Evolutionary conservation across 768 basidiomycete genomes (phyloP), one percentile per base, ranked within the genome.

Genomic region (Rhodotorula toruloides): DNA sequence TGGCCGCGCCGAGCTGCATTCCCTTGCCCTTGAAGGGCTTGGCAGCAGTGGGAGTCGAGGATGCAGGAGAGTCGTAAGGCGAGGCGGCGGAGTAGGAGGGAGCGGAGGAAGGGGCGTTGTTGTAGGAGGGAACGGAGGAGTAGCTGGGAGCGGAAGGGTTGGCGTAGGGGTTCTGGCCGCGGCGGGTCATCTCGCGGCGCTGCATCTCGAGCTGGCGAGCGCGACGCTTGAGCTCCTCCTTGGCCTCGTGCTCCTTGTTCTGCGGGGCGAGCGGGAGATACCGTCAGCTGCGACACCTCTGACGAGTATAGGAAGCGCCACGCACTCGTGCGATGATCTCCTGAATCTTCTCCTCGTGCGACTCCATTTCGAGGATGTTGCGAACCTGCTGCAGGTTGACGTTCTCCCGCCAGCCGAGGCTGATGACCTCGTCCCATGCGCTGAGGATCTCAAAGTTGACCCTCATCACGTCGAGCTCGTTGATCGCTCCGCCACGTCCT

Each of bases 171-270:
- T 75, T 70, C 54, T 76, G 75, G 22, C 75, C 80, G 29, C 91
- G 87, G 65, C 85, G 82, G 72, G 94, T 91, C 77, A 93, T 91
- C 76, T 99, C 94, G 40, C 93, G 83, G 47, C 94, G 86, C 76
- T 98, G 96, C 86, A 96, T 89, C 78, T 99, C 96, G 67, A 99
- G 85, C 75, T 97, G 92, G 77, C 96, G 96, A 1, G 96, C 93
- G 37, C 94, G 87, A 46, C 96, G 86, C 77, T 98, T 98, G 76
- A 99, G 87, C 75, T 97, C 94, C 77, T 99, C 96, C 77, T 99
- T 99, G 4, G 94, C 96, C 75, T 99, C 96, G 11, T 91, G 91
- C 79, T 99, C 96, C 79, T 98, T 98, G 81, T 99, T 98, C 88
- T 93, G 71, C 49, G 25, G 40, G 40, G 5, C 21, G 11, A 11